Conservation (phyloP, 176 grass and related monocot species). For the Alopecurus myosuroides region DNA sequence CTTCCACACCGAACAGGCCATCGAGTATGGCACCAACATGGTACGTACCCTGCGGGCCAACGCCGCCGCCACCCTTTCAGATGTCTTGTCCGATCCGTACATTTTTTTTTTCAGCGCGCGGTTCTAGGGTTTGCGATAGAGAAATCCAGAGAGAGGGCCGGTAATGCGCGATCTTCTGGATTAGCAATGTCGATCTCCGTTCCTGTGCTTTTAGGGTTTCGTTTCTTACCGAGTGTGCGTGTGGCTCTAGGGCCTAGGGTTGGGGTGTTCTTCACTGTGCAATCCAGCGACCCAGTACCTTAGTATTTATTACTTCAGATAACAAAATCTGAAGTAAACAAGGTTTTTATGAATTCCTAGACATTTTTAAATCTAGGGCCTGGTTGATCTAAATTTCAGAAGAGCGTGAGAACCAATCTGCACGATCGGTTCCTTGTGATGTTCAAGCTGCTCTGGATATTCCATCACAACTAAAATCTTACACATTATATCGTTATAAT, state of each 20-base stretch:
- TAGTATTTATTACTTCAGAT: neutral
- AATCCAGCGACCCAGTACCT: neutral
- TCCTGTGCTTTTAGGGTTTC: neutral
- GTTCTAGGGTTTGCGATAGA: conserved; percentile 27
- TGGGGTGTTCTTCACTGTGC: neutral
- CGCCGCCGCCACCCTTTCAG: neutral
- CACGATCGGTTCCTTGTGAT: neutral
- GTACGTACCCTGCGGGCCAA: conserved; percentile 8
- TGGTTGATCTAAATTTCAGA: neutral
- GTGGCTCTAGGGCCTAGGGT: neutral
- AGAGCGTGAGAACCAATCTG: neutral
- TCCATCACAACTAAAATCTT: neutral
- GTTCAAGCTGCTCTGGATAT: neutral
- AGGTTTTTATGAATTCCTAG: neutral
- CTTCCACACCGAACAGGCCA: conserved; percentile 99
- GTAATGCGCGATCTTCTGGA: neutral
- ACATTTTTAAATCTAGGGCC: neutral
- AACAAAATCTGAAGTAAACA: neutral
- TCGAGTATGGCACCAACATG: conserved; percentile 99
- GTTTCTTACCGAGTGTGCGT: neutral
- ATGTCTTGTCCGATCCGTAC: neutral
- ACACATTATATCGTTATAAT: neutral
- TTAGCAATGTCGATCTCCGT: conserved; percentile 14
- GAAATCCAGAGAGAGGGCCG: neutral
- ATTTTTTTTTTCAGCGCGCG: neutral